These are phyloP conservation scores for Plasmodium knowlesi DNA, from an alignment of 169 alveolate species.

Conservation along the genomic window DNA sequence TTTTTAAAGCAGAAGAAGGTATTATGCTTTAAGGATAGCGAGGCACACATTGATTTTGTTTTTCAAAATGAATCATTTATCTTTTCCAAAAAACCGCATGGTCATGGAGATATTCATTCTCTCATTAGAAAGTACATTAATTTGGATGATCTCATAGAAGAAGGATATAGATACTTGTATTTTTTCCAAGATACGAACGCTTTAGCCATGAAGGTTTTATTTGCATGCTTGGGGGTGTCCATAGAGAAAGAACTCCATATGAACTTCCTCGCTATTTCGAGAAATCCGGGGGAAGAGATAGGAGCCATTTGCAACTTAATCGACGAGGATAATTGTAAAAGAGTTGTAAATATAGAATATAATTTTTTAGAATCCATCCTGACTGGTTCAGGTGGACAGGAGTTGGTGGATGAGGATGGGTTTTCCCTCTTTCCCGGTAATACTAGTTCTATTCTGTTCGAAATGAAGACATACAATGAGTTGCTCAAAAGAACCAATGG, in stretches of 20 bases:
- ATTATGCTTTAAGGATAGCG: slow-evolving; percentile 91
- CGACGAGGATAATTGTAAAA: slow-evolving; percentile 76
- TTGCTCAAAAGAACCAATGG: slow-evolving; percentile 90
- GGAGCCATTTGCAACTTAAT: slow-evolving; percentile 89
- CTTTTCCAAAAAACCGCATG: slow-evolving; percentile 93
- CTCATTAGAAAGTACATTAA: slow-evolving; percentile 85
- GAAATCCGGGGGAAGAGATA: slow-evolving; percentile 93
- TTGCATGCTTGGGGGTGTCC: slow-evolving; percentile 90
- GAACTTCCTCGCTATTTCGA: slow-evolving; percentile 89
- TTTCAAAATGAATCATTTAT: slow-evolving; percentile 79
- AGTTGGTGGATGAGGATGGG: slow-evolving; percentile 85
- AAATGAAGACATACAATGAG: slow-evolving; percentile 83
- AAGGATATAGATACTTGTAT: slow-evolving; percentile 90
- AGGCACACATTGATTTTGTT: slow-evolving; percentile 87
- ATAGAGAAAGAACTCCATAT: slow-evolving; percentile 84
- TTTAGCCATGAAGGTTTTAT: slow-evolving; percentile 88
- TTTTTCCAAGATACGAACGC: slow-evolving; percentile 94
- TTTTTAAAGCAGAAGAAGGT: slow-evolving; percentile 91
- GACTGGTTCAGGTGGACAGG: slow-evolving; percentile 82
- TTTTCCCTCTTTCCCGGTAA: slow-evolving; percentile 92
- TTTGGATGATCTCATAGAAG: slow-evolving; percentile 82
- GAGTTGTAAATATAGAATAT: slow-evolving; percentile 90
- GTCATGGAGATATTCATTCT: slow-evolving; percentile 95
- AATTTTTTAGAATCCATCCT: slow-evolving; percentile 89
- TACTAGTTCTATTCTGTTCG: slow-evolving; percentile 87